phyloP scores from a whole-genome alignment of 352 stramenopile species.

The Phytophthora sp. region DNA sequence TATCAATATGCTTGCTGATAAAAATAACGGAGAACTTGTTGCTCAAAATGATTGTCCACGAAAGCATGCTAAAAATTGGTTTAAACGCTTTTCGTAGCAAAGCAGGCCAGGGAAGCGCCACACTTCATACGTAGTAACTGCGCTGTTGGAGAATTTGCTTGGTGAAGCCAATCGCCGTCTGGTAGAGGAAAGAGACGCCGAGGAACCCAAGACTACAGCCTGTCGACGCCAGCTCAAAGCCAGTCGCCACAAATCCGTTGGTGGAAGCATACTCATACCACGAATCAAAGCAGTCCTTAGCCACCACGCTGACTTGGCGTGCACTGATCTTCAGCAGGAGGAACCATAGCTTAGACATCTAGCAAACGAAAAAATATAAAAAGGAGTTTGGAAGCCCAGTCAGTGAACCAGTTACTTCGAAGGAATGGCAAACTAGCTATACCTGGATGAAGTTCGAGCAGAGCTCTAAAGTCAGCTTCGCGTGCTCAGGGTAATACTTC shows the following conservation, averaged over 20 bases:
- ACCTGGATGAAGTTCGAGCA: conserved; percentile 79
- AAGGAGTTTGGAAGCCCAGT: background rate
- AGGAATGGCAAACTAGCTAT: background rate
- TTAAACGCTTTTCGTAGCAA: background rate
- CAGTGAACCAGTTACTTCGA: background rate
- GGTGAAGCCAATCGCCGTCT: conserved; percentile 47
- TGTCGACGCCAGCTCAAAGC: conserved; percentile 69
- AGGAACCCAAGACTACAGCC: conserved; percentile 72
- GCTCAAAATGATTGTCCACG: conserved; percentile 5
- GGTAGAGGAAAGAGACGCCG: conserved; percentile 63
- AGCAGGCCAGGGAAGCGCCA: too few species aligned
- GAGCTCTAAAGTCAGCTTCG: conserved; percentile 69
- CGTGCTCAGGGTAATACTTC: conserved; percentile 83
- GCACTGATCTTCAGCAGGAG: conserved; percentile 80
- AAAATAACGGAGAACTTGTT: conserved; percentile 35
- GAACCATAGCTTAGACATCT: conserved; percentile 86
- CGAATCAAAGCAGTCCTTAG: conserved; percentile 66
- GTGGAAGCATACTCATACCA: conserved; percentile 75
- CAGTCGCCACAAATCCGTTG: conserved; percentile 73
- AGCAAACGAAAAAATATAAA: background rate
- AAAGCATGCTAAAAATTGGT: conserved; percentile 1
- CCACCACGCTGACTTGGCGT: conserved; percentile 68
- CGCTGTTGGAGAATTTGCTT: conserved; percentile 33
- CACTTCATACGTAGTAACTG: background rate
- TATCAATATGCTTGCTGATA: conserved; percentile 3